These are phyloP conservation scores for Saccharum spontaneum DNA, from an alignment of 176 grass and related monocot species.

Conservation along the genomic window DNA sequence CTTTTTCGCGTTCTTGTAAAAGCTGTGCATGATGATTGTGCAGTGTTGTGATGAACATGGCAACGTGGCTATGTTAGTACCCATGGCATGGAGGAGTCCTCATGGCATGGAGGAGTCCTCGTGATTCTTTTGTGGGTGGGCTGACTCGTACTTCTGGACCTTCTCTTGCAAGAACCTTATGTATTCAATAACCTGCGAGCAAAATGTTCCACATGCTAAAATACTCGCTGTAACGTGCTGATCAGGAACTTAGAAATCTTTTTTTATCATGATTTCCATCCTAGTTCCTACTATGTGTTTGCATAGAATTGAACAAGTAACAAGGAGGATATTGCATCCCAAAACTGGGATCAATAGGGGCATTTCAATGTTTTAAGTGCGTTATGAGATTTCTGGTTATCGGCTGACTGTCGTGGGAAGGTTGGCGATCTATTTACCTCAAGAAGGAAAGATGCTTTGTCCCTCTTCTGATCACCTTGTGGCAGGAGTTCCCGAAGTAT, in stretches of 20 bases:
- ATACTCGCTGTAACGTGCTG: neutral
- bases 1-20: neutral
- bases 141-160: constrained; percentile 65
- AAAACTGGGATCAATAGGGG: neutral
- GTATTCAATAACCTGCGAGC: constrained; percentile 89
- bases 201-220: constrained; percentile 13
- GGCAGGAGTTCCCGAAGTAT: constrained; percentile 85
- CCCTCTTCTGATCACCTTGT: constrained; percentile 89
- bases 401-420: neutral
- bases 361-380: neutral
- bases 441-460: constrained; percentile 95
- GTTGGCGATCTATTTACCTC: constrained; percentile 54
- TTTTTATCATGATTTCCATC: too few relatives aligned
- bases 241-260: neutral
- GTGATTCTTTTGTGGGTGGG: constrained; percentile 54
- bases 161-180: constrained; percentile 90
- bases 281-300: neutral
- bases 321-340: neutral
- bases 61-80: constrained; percentile 49
- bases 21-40: neutral
- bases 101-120: constrained; percentile 66
- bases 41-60: neutral
- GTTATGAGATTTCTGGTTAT: neutral
- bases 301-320: neutral
- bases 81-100: constrained; percentile 76